A percentile compares a stretch with the other conserved stretches of the same genome.
phyloP scores from a whole-genome alignment of 2,329 filamentous ascomycete species.

The Plenodomus biglobosus region DNA sequence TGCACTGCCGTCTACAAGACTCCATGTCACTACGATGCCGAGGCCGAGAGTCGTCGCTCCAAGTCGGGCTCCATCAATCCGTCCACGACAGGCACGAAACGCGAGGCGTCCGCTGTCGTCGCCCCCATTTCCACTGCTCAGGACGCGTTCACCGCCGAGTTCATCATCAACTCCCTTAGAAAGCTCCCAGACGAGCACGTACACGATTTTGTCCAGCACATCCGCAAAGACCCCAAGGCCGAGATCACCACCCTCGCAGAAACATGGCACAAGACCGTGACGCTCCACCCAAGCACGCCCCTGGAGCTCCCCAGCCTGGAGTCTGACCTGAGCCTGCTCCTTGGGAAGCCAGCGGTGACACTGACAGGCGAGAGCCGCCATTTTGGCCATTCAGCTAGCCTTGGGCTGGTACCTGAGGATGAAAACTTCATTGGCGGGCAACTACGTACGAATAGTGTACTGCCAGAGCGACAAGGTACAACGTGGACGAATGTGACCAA shows the following conservation, averaged over 20 bases:
- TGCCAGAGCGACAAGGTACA: constrained; percentile 21
- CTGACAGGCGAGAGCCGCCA: constrained; percentile 39
- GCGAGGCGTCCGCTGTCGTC: constrained; percentile 24
- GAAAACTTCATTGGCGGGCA: constrained; percentile 32
- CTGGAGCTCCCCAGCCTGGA: constrained; percentile 35
- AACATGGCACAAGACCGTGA: constrained; percentile 44
- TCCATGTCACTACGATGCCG: constrained; percentile 53
- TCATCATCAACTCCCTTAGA: constrained; percentile 49
- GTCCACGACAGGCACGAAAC: constrained; percentile 29
- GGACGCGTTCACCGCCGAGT: constrained; percentile 26
- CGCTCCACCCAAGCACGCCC: constrained; percentile 33
- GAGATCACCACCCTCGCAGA: constrained; percentile 47
- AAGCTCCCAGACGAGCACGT: constrained; percentile 51
- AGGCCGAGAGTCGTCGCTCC: constrained; percentile 51
- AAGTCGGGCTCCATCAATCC: constrained; percentile 29
- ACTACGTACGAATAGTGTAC: constrained; percentile 12
- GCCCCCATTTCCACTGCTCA: constrained; percentile 12
- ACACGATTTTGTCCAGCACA: constrained; percentile 46
- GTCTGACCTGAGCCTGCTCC: constrained; percentile 40
- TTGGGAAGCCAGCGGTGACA: constrained; percentile 42
- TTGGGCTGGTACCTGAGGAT: constrained; percentile 41
- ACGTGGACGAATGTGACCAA: constrained; percentile 64
- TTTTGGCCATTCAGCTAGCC: constrained; percentile 43
- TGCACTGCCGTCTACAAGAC: constrained; percentile 55
- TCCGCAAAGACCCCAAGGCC: constrained; percentile 46